phyloP scores from a whole-genome alignment of 106 monocot species.

The Dendrobium huoshanense region DNA sequence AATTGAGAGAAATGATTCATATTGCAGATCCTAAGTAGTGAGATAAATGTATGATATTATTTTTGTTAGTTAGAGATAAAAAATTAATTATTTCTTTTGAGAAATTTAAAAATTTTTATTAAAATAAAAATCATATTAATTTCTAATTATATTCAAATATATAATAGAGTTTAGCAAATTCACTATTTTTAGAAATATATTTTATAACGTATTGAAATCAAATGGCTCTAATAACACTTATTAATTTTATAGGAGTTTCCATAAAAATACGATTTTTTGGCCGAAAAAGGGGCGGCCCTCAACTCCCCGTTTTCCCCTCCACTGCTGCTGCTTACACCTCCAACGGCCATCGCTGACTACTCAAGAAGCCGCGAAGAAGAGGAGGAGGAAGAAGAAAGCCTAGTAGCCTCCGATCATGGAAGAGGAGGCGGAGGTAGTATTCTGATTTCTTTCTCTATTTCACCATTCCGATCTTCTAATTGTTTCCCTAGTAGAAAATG shows the following conservation, averaged over 20 bases:
- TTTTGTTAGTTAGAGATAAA: too few species aligned
- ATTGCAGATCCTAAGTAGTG: too few species aligned
- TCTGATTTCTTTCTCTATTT: not conserved
- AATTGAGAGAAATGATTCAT: too few species aligned
- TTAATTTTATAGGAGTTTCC: not conserved
- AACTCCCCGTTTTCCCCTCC: slow-evolving; percentile 8
- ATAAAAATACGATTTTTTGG: not conserved
- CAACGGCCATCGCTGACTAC: slow-evolving; percentile 9
- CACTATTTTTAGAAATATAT: not conserved
- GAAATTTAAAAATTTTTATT: too few species aligned
- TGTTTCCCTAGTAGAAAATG: slow-evolving; percentile 30
- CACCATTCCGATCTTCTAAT: slow-evolving; percentile 2
- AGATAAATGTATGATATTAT: too few species aligned
- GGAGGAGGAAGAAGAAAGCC: slow-evolving; percentile 5
- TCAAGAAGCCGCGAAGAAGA: not conserved
- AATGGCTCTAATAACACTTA: not conserved
- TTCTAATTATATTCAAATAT: not conserved
- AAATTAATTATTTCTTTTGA: too few species aligned
- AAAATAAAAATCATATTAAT: not conserved
- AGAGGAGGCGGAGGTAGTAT: slow-evolving; percentile 6
- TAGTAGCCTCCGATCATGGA: slow-evolving; percentile 3
- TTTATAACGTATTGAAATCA: not conserved
- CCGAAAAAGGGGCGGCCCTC: slow-evolving; percentile 4
- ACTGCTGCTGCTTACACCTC: slow-evolving; percentile 2
- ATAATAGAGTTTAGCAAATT: too few species aligned